Evolutionary conservation across 257 asterid genomes (phyloP).

Genomic region (Cruciata laevipes): DNA sequence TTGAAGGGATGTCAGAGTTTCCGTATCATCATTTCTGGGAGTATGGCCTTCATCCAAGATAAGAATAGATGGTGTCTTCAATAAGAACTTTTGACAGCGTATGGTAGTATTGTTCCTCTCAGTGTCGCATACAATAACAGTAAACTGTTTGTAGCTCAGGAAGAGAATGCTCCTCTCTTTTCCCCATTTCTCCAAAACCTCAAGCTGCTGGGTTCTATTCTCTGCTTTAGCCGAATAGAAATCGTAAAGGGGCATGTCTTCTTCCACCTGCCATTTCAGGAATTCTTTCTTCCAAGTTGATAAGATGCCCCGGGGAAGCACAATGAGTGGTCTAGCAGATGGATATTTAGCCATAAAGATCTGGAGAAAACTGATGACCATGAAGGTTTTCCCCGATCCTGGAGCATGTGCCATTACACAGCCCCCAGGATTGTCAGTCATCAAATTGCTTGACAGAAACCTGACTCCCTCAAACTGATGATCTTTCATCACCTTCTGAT

Average conservation of each 20-base stretch:
- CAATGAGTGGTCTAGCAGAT: constrained; percentile 73
- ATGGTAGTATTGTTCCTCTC: constrained; percentile 37
- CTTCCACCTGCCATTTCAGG: constrained; percentile 81
- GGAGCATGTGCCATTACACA: constrained; percentile 93
- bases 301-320: constrained; percentile 79
- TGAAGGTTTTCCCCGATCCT: constrained; percentile 85
- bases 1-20: constrained; percentile 70
- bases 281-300: constrained; percentile 72
- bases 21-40: constrained; percentile 77
- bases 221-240: constrained; percentile 83
- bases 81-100: constrained; percentile 52
- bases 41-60: constrained; percentile 93
- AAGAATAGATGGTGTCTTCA: constrained; percentile 59
- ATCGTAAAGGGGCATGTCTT: constrained; percentile 64
- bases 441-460: constrained; percentile 70
- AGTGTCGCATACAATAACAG: constrained; percentile 55
- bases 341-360: constrained; percentile 89
- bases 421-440: constrained; percentile 74
- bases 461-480: constrained; percentile 86
- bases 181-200: constrained; percentile 62
- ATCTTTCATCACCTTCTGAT: constrained; percentile 72
- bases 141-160: constrained; percentile 72
- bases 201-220: constrained; percentile 57
- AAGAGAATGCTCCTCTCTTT: constrained; percentile 59
- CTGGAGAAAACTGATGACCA: constrained; percentile 86